Evolutionary conservation across 2,329 filamentous ascomycete species (phyloP).

Genomic region (Aspergillus ustus): DNA sequence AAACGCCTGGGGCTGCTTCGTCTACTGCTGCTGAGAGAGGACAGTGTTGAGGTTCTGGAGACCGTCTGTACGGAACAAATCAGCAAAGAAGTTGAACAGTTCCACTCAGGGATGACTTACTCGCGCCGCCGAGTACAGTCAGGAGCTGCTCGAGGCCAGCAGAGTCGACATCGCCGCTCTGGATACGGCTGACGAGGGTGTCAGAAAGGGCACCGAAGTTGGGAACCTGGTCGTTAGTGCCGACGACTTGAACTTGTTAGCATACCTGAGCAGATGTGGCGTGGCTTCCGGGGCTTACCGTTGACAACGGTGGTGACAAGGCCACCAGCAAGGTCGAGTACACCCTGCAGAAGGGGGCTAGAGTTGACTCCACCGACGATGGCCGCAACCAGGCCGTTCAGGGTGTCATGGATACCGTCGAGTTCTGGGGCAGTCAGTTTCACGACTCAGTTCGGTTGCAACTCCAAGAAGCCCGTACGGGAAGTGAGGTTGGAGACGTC

Average conservation of each 20-base stretch:
- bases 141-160: conserved; percentile 21
- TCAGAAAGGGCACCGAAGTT: conserved; percentile 25
- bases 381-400: conserved; percentile 4
- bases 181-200: conserved; percentile 17
- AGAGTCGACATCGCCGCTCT: conserved; percentile 22
- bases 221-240: conserved; percentile 10
- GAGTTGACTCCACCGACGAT: conserved; percentile 14
- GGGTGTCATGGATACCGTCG: conserved; percentile 2
- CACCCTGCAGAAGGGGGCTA: conserved; percentile 8
- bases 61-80: conserved; percentile 10
- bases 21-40: conserved; percentile 10
- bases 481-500: conserved; percentile 16
- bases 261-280: neutral
- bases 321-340: conserved; percentile 7
- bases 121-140: conserved; percentile 6
- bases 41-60: conserved; percentile 15
- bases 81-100: neutral
- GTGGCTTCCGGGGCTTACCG: conserved; percentile 21
- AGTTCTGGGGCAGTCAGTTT: conserved; percentile 10
- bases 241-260: conserved; percentile 13
- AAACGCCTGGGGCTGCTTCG: neutral
- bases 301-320: conserved; percentile 23
- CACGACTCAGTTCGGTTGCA: neutral
- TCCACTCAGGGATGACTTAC: conserved; percentile 16
- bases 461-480: conserved; percentile 15